Percentiles rank a stretch among this genome's conserved stretches.
phyloP scores from a whole-genome alignment of 106 monocot genomes.

The Dioscorea alata region DNA sequence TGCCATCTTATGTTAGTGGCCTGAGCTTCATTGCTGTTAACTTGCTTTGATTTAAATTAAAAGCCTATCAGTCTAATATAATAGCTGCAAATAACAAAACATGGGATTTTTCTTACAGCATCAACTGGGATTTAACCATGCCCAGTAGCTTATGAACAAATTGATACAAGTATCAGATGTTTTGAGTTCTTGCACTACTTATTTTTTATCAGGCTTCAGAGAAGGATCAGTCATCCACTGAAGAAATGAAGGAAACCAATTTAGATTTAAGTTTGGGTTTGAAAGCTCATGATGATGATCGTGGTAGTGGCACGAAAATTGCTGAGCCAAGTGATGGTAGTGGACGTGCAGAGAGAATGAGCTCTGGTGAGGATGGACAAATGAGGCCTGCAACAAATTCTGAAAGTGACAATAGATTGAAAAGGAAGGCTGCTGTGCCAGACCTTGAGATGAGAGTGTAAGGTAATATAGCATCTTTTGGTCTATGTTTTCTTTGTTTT shows the following conservation, averaged over 20 bases:
- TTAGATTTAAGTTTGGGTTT: conserved; percentile 50
- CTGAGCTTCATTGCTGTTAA: not conserved
- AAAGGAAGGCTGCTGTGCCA: conserved; percentile 14
- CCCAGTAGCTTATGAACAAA: too few relatives aligned
- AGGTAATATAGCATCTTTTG: not conserved
- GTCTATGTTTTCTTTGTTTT: not conserved
- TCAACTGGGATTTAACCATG: too few relatives aligned
- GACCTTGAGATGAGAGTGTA: conserved; percentile 33
- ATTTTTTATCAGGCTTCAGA: conserved; percentile 27
- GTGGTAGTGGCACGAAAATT: conserved; percentile 5
- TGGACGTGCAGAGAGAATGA: not conserved
- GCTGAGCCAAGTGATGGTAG: not conserved
- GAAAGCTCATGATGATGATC: conserved; percentile 33
- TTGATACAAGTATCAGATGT: too few relatives aligned
- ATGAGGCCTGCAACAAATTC: conserved; percentile 6
- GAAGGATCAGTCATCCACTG: conserved; percentile 15
- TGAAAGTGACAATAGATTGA: conserved; percentile 10
- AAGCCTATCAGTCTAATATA: too few relatives aligned
- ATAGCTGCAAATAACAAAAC: too few relatives aligned
- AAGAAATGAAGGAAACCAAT: conserved; percentile 27
- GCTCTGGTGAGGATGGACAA: conserved; percentile 3
- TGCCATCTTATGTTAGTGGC: not conserved
- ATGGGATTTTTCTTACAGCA: too few relatives aligned
- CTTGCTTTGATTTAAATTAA: too few relatives aligned
- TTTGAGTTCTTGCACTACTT: not conserved